Conservation (phyloP, 805 yeast genomes). For the Barnettozyma salicaria region DNA sequence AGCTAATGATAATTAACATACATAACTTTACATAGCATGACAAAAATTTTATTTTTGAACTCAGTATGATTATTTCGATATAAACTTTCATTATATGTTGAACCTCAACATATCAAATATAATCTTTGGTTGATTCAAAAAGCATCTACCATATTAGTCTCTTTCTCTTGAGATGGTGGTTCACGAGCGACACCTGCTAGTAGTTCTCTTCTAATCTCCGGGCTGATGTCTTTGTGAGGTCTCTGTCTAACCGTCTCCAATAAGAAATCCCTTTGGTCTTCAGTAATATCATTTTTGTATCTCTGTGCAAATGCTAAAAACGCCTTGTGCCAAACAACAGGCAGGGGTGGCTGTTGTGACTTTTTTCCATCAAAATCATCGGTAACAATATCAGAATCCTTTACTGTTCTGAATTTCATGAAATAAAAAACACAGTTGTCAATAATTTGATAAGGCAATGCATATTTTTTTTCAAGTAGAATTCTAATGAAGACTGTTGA, state of each 20-base stretch:
- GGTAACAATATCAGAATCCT: conserved; percentile 30
- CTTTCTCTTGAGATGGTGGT: conserved; percentile 25
- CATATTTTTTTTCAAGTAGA: conserved; percentile 88
- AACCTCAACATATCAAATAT: too few relatives aligned
- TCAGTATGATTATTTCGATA: too few relatives aligned
- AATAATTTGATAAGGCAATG: conserved; percentile 92
- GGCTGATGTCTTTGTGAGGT: conserved; percentile 82
- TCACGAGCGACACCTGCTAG: conserved; percentile 76
- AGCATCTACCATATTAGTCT: conserved; percentile 28
- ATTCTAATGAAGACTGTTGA: conserved; percentile 86
- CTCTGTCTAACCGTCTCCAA: conserved; percentile 88
- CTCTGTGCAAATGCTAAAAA: conserved; percentile 91
- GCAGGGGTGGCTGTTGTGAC: conserved; percentile 49
- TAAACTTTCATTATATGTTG: too few relatives aligned
- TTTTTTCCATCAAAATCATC: conserved; percentile 35
- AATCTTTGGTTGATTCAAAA: too few relatives aligned
- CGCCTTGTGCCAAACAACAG: conserved; percentile 97
- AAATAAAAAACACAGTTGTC: conserved; percentile 93
- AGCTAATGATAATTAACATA: neutral
- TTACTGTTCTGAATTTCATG: conserved; percentile 74
- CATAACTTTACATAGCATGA: too few relatives aligned
- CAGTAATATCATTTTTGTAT: conserved; percentile 96
- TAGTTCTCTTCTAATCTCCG: conserved; percentile 90
- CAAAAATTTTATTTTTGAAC: too few relatives aligned
- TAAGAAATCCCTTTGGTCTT: conserved; percentile 92